Percentiles rank a stretch among this genome's conserved stretches.
Evolutionary conservation across 1,284 basidiomycete species (phyloP).

Genomic region (Anthracocystis panici-leucophaei): DNA sequence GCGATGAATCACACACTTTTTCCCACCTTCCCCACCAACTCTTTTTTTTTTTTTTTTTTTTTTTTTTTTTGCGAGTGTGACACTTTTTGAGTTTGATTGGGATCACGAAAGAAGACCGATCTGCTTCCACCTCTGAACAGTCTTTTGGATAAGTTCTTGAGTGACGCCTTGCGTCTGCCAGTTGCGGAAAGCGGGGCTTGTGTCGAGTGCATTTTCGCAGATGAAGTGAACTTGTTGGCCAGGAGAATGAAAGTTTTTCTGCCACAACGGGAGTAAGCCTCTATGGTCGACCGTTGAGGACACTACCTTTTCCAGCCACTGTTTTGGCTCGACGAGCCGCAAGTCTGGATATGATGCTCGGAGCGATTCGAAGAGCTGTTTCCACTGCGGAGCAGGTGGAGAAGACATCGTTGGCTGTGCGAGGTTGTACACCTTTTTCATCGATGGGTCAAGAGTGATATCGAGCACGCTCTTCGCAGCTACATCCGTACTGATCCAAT

Average conservation of each 20-base stretch:
- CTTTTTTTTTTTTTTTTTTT: too few species aligned
- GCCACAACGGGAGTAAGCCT: conserved; percentile 36
- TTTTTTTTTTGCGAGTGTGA: not conserved
- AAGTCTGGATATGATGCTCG: conserved; percentile 77
- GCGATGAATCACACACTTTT: conserved; percentile 6
- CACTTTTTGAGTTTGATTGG: not conserved
- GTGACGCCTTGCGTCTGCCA: conserved; percentile 30
- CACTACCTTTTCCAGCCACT: conserved; percentile 73
- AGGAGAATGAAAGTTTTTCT: conserved; percentile 27
- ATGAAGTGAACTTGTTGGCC: conserved; percentile 4
- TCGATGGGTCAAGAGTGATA: conserved; percentile 67
- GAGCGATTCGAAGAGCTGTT: conserved; percentile 77
- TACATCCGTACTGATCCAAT: conserved; percentile 76
- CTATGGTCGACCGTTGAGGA: conserved; percentile 38
- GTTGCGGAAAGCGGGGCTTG: conserved; percentile 9
- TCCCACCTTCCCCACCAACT: not conserved
- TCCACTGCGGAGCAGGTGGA: conserved; percentile 8
- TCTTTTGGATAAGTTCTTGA: conserved; percentile 27
- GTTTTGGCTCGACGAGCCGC: conserved; percentile 77
- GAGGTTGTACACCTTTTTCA: conserved; percentile 20
- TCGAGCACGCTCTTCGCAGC: conserved; percentile 74
- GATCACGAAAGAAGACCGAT: conserved; percentile 29
- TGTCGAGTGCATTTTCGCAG: conserved; percentile 16
- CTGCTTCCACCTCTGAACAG: conserved; percentile 27
- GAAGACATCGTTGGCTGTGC: conserved; percentile 24